Base-by-base conservation (phyloP, 2,329 filamentous ascomycete species). In the Thielaviopsis populi region DNA sequence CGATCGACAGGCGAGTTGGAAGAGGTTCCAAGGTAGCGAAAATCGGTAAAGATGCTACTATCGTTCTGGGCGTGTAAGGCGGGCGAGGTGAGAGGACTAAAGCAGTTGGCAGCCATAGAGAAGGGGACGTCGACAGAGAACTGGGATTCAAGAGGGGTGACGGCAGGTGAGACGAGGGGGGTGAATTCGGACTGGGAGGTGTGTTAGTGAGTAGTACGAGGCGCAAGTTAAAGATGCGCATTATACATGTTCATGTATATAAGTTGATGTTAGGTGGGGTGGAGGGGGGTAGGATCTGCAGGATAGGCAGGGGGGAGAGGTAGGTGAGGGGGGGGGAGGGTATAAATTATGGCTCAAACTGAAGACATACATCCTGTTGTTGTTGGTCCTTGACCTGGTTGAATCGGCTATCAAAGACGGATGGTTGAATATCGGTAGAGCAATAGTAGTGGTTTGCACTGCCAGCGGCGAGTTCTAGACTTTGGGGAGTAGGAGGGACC, bases 1-100 rank as follows among this genome's bases (percentile, higher is more conserved):
- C 10, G 72, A 33, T 84, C 83, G 66, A 75, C 79, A 66, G 75
- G 85, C 67, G 80, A 85, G 73, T 76, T 83, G 61, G 73, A 77
- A 68, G 73, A 73, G 10, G 71, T 76, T 70, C 73, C 77, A 67
- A 70, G 77, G 41, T 74, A 70, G 65, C 76, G 73, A 61, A 82
- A 75, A 67, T 79, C 79, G 61, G 74, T 69, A 3, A 76, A 72
- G 15, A 66, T 43, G 17, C 73, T 72, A 30, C 75, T 70, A 63
- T 85, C 82, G 66, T 77, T 82, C 71, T 91, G 87, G 1, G 88
- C 87, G 72, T 88, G 86, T 19, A 94, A 77, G 2, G 88, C 88
- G 1, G 89, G 89, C 17, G 89, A 94, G 4, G 87, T 91, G 59
- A 94, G 78, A 10, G 89, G 89, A 70, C 88, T 94, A 72, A 94